phyloP scores from a whole-genome alignment of 2,329 filamentous ascomycete genomes.

The Exophiala calicioides region DNA sequence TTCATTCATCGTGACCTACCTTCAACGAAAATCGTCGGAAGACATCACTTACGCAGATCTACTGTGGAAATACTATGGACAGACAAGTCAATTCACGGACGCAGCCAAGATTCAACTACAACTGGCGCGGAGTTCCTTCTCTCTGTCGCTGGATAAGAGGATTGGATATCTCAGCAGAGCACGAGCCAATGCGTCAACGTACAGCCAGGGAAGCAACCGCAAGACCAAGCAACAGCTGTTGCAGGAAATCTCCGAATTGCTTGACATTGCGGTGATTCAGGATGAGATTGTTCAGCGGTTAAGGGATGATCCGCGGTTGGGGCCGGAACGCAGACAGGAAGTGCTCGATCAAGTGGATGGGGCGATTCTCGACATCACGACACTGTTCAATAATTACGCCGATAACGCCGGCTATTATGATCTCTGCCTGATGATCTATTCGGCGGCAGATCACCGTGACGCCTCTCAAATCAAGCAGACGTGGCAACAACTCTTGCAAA shows the following conservation, averaged over 20 bases:
- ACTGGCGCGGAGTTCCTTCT: conserved; percentile 80
- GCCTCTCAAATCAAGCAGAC: conserved; percentile 78
- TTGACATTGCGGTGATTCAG: conserved; percentile 93
- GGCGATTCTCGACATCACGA: conserved; percentile 72
- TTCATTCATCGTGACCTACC: conserved; percentile 80
- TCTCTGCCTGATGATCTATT: conserved; percentile 87
- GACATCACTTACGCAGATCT: conserved; percentile 82
- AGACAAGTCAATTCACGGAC: conserved; percentile 78
- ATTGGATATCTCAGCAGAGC: conserved; percentile 89
- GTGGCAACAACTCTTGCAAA: conserved; percentile 79
- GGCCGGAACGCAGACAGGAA: conserved; percentile 61
- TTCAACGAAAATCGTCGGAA: conserved; percentile 71
- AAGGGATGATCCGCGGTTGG: conserved; percentile 69
- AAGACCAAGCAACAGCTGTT: conserved; percentile 82
- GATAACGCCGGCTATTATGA: conserved; percentile 93
- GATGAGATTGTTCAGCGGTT: conserved; percentile 84
- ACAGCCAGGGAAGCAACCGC: conserved; percentile 72
- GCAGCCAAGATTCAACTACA: conserved; percentile 84
- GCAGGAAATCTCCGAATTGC: conserved; percentile 78
- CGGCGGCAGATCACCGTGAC: conserved; percentile 87
- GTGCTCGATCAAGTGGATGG: conserved; percentile 72
- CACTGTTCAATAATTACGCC: conserved; percentile 90
- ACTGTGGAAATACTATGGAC: conserved; percentile 88
- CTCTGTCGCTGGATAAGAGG: conserved; percentile 75
- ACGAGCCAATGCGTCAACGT: conserved; percentile 86